Base-by-base conservation (phyloP, 768 basidiomycete genomes). In the Boletus pseudopeckii region DNA sequence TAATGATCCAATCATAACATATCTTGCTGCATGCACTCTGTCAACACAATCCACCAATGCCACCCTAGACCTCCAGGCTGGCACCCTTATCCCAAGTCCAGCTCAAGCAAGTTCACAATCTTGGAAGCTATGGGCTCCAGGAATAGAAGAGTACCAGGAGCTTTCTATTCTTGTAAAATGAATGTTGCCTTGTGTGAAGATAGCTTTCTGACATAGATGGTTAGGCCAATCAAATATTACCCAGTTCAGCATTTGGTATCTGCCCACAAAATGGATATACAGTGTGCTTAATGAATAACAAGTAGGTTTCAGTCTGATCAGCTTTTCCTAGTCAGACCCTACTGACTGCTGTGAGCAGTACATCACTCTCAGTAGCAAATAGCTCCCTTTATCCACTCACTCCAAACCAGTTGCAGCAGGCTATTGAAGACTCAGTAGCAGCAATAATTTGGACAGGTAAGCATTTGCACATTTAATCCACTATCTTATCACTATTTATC, bases 1-100 rank as follows among this genome's bases (percentile, higher is more conserved):
- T 33, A 24, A 24, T n/a, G 14, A 20, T 33, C 33, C 42, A 42
- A 7, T 59, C 2, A 34, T 37, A 14, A 18, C 39, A 6, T 52
- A 55, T 42, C 13, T 62, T 9, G 56, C 60, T 32, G 48, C 52
- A 20, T 62, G 60, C n/a, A 40, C 46, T 13, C 2, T 63, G 8
- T 14, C 11, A 11, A 17, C 52, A 18, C 22, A 55, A 32, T 4
- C 40, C 9, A 20, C 2, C 8, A 10, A 20, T 41, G 48, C 37
- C 4, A 55, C 14, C 2, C 15, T 63, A 11, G 43, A 62, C 18
- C 6, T 48, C 36, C 50, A 44, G 13, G 18, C 43, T 24, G 33
- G 28, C 0, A 39, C 20, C 11, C 28, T 63, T 10, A 24, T 11
- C 34, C 34, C 33, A 45, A 22, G 1, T 26, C 34, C 41, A 43